Percentiles rank a stretch among this genome's conserved stretches.
These are phyloP conservation scores for Raffaelea albimanens DNA, from an alignment of 2,329 filamentous ascomycete species.

Conservation along the genomic window DNA sequence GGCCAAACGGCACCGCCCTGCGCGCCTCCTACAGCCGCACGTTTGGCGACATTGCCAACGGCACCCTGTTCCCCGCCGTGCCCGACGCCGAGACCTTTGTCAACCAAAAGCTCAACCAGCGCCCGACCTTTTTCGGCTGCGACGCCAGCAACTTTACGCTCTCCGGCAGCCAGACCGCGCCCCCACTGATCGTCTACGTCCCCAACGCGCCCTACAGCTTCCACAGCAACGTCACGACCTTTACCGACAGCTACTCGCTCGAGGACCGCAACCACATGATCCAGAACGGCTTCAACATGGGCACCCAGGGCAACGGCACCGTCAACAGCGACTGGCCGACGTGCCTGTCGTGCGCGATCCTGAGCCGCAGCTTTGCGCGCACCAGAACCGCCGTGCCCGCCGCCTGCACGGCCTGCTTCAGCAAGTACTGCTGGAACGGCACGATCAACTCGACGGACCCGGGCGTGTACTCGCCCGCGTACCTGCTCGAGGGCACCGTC, in stretches of 20 bases:
- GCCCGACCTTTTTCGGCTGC: constrained; percentile 57
- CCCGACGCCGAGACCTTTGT: constrained; percentile 47
- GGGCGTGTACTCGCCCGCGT: constrained; percentile 20
- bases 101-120: constrained; percentile 47
- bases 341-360: constrained; percentile 81
- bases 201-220: constrained; percentile 76
- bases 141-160: constrained; percentile 25
- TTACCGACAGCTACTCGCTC: constrained; percentile 54
- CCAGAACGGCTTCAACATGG: constrained; percentile 75
- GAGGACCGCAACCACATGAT: constrained; percentile 70
- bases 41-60: constrained; percentile 34
- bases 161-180: constrained; percentile 8
- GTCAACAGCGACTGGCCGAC: constrained; percentile 65
- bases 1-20: constrained; percentile 52
- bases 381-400: constrained; percentile 60
- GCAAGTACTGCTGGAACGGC: constrained; percentile 90
- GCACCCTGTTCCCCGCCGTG: constrained; percentile 48
- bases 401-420: constrained; percentile 68
- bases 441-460: constrained; percentile 26
- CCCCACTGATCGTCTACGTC: constrained; percentile 50
- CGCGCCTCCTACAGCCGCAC: constrained; percentile 48
- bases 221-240: constrained; percentile 72
- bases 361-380: constrained; percentile 64
- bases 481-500: constrained; percentile 18
- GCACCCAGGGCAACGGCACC: constrained; percentile 74